Evolutionary conservation across 2,329 filamentous ascomycete genomes (phyloP), one percentile per base, ranked within the genome.

Genomic region (Diatrype stigma): DNA sequence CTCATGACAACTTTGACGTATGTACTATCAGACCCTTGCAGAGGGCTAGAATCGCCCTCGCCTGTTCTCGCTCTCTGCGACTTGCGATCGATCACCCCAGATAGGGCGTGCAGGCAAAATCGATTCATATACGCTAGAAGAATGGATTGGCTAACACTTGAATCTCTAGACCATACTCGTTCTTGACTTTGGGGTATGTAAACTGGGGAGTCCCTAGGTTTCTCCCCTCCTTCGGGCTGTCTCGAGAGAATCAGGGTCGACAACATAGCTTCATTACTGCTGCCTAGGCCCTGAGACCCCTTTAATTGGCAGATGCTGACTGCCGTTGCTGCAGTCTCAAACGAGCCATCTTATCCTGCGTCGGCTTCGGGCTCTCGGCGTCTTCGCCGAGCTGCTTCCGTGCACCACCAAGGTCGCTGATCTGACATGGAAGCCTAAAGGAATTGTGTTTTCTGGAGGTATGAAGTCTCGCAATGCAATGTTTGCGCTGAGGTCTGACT

Each of bases 361-460:
- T 49, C 82, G 89, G 32, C 79, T 95, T 26, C 81, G 90, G 60
- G 83, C 87, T 61, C 80, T 95, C 70, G 87, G 86, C 73, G 81
- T 95, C 68, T 96, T 89, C 76, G 84, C 84, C 55, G 91, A 96
- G 74, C 87, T 96, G 85, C 82, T 95, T 42, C 89, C 89, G 21
- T 96, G 91, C 72, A 95, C 87, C 44, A 85, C 87, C 63, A 93
- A 93, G 75, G 71, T 95, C 21, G 74, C 81, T 6, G 89, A 94
- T 50, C 79, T 96, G 32, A 67, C 77, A 45, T 96, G 81, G 77
- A 90, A 84, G 66, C 93, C 93, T 19, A 88, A 87, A 66, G 93
- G 92, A 60, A 84, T 97, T 57, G 87, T 96, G 51, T 74, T 92
- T 10, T 87, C 83, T 8, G 87, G 87, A 55, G 85, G 86, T 38